A percentile compares a stretch with the other conserved stretches of the same genome.
Conservation (phyloP, 2,329 filamentous ascomycete genomes). For the Hypoxylon sp. region DNA sequence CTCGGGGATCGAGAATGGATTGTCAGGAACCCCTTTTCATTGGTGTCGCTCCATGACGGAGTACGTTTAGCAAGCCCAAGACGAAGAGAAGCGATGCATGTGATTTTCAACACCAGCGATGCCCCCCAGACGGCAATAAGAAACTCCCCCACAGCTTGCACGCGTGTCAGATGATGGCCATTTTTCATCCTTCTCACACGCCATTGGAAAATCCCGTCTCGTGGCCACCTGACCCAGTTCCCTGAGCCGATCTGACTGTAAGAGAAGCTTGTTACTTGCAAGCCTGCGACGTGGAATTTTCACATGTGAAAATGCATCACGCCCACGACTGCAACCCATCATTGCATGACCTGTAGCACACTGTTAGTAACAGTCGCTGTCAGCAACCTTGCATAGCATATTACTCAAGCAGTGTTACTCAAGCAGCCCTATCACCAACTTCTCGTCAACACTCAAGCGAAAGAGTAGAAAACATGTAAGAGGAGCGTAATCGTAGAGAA, state of each 20-base stretch:
- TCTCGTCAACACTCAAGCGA: not conserved
- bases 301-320: not conserved
- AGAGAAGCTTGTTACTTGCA: not conserved
- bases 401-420: too few species aligned
- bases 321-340: not conserved
- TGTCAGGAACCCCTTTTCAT: conserved; percentile 15
- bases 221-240: conserved; percentile 29
- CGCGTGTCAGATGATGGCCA: conserved; percentile 32
- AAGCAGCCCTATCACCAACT: not conserved
- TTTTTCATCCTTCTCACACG: conserved; percentile 9
- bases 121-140: conserved; percentile 23
- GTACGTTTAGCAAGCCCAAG: too few species aligned
- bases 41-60: not conserved
- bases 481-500: not conserved
- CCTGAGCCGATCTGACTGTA: conserved; percentile 3
- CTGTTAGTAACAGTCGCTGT: too few species aligned
- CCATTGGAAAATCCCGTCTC: conserved; percentile 7
- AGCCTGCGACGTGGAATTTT: not conserved
- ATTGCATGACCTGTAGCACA: not conserved
- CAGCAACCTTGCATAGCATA: too few species aligned
- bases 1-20: conserved; percentile 21
- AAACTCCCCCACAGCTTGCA: conserved; percentile 31
- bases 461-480: not conserved
- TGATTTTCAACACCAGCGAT: conserved; percentile 17
- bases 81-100: conserved; percentile 24